phyloP scores from a whole-genome alignment of 176 grass and related monocot species.

The Bolboschoenus planiculmis region DNA sequence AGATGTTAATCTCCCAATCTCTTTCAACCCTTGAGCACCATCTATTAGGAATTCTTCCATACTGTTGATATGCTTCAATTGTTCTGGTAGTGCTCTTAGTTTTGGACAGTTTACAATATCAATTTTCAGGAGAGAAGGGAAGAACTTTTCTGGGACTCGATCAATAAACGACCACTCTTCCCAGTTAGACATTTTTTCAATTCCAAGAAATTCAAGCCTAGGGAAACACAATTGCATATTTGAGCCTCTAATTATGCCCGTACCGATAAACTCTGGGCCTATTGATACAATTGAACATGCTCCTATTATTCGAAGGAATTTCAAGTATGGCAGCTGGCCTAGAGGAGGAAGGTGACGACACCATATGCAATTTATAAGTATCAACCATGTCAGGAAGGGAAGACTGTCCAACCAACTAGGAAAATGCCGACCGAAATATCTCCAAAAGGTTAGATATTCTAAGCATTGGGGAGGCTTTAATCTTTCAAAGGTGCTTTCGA shows the following conservation, averaged over 20 bases:
- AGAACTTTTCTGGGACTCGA: neutral
- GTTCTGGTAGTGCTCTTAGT: conserved; percentile 15
- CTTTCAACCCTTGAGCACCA: neutral
- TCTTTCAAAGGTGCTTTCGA: neutral
- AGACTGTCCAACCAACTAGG: conserved; percentile 15
- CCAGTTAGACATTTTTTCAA: conserved; percentile 27
- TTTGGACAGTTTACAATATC: neutral
- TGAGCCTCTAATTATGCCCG: neutral
- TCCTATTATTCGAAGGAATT: conserved; percentile 1
- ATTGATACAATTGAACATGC: conserved; percentile 25
- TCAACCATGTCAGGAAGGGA: conserved; percentile 5
- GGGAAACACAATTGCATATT: conserved; percentile 16
- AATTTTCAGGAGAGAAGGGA: conserved; percentile 14
- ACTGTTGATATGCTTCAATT: neutral
- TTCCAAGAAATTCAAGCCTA: conserved; percentile 16
- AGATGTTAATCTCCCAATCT: conserved; percentile 2
- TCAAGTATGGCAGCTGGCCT: conserved; percentile 20
- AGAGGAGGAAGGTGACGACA: conserved; percentile 24
- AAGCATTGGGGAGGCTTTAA: conserved; percentile 23
- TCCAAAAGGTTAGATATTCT: neutral
- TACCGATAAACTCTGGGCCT: conserved; percentile 14
- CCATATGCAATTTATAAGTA: neutral
- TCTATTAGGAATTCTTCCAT: neutral
- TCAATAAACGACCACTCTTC: conserved; percentile 23
- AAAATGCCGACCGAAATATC: neutral